Conservation (phyloP, 106 monocot genomes). For the Allium sativum region DNA sequence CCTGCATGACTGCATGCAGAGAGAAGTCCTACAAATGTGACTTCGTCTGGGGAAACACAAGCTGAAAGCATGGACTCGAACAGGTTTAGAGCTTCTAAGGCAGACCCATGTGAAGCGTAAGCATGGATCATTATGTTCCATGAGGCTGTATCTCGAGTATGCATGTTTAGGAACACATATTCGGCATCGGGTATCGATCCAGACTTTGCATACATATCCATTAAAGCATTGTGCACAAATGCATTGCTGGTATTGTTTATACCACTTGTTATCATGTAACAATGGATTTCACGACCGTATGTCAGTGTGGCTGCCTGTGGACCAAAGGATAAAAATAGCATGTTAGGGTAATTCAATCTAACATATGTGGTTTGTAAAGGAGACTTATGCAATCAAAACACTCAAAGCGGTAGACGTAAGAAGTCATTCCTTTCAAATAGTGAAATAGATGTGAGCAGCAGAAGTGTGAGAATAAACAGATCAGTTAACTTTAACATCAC, state of each 20-base stretch:
- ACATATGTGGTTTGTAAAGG: no score
- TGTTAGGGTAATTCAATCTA: no score
- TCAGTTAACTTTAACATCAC: no score
- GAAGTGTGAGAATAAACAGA: no score
- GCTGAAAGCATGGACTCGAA: constrained; percentile 34
- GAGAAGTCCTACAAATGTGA: constrained; percentile 56
- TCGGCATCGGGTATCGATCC: constrained; percentile 26
- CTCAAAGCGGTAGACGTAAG: no score
- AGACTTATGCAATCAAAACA: no score
- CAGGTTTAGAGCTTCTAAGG: constrained; percentile 31
- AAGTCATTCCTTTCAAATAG: no score
- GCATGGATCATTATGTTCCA: constrained; percentile 84
- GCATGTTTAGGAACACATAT: constrained; percentile 32
- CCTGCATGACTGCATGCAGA: constrained; percentile 76
- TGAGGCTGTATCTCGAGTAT: constrained; percentile 24
- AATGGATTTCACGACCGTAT: constrained; percentile 50
- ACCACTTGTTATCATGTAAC: constrained; percentile 32
- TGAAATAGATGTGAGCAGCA: no score
- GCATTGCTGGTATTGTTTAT: constrained; percentile 18
- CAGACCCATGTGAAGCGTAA: constrained; percentile 52
- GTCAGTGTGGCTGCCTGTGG: constrained; percentile 25
- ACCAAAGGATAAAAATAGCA: neutral
- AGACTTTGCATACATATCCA: constrained; percentile 85
- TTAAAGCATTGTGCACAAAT: constrained; percentile 51
- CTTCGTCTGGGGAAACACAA: constrained; percentile 33